Evolutionary conservation across 164 flowering plant genomes (phyloP).

Genomic region (Amborella trichopoda): DNA sequence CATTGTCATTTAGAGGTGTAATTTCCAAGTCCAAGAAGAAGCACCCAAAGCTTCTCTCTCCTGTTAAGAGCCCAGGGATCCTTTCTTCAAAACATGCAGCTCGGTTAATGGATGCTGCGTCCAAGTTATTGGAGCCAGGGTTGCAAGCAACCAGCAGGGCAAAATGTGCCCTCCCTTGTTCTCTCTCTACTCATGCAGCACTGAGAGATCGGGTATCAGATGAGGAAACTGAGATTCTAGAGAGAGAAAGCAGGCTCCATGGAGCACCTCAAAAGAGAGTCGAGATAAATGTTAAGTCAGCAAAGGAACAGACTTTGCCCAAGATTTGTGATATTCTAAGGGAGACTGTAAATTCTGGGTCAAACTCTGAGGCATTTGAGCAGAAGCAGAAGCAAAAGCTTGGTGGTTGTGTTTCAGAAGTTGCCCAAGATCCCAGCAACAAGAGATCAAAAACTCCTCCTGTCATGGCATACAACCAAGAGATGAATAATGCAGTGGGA

Average conservation of each 20-base stretch:
- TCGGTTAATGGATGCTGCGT: conserved; percentile 76
- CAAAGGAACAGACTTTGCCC: too few species aligned
- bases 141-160: conserved; percentile 53
- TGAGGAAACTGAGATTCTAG: conserved; percentile 10
- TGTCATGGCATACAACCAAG: too few species aligned
- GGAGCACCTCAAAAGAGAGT: too few species aligned
- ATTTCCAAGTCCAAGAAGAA: conserved; percentile 50
- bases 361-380: too few species aligned
- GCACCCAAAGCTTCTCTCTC: conserved; percentile 49
- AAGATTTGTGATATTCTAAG: too few species aligned
- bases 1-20: conserved; percentile 50
- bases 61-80: conserved; percentile 58
- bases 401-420: too few species aligned
- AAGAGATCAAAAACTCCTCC: too few species aligned
- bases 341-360: too few species aligned
- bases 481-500: too few species aligned
- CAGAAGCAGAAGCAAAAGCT: too few species aligned
- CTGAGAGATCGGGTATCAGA: conserved; percentile 10
- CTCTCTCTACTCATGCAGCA: conserved; percentile 15
- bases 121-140: conserved; percentile 78
- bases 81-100: conserved; percentile 34
- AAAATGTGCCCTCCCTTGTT: conserved; percentile 45
- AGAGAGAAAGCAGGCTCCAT: not conserved
- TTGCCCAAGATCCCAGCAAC: too few species aligned
- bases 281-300: too few species aligned